Evolutionary conservation across 148 eudicot species (phyloP).

Genomic region (Camellia granthamiana): DNA sequence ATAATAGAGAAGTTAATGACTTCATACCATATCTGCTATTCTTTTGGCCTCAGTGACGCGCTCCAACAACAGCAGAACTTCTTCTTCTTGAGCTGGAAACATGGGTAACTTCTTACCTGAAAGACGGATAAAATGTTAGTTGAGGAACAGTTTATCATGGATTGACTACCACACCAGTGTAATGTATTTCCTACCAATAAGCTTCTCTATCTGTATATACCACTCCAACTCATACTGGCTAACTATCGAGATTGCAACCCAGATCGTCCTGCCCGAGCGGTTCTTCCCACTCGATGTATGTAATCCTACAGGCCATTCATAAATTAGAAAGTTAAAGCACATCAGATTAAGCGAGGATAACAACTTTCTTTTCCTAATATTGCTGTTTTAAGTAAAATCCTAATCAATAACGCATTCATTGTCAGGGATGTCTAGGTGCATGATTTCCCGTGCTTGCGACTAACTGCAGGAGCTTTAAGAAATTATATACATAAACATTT

Average conservation of each 20-base stretch:
- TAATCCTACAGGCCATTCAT: constrained; percentile 58
- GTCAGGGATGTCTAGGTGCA: background rate
- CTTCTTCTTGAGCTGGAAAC: constrained; percentile 69
- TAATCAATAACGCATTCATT: constrained; percentile 1
- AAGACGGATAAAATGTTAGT: background rate
- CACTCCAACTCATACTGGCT: constrained; percentile 81
- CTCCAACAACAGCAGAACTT: constrained; percentile 60
- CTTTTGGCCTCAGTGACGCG: constrained; percentile 76
- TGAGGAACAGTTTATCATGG: background rate
- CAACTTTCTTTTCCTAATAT: background rate
- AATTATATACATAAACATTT: background rate
- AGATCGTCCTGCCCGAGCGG: constrained; percentile 95
- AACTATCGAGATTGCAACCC: constrained; percentile 84
- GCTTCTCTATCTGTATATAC: constrained; percentile 80
- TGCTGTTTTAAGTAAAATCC: background rate
- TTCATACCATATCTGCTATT: constrained; percentile 60
- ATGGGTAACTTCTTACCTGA: constrained; percentile 66
- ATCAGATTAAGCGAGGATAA: background rate
- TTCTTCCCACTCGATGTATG: constrained; percentile 94
- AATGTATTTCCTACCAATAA: constrained; percentile 47
- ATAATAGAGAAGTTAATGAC: background rate
- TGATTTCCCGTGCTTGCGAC: background rate
- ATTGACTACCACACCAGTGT: background rate
- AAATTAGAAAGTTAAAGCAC: background rate
- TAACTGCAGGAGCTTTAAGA: background rate